Percentiles rank a stretch among this genome's conserved stretches.
phyloP scores from a whole-genome alignment of 495 filamentous ascomycete species.

The Amphirosellinia nigrospora region DNA sequence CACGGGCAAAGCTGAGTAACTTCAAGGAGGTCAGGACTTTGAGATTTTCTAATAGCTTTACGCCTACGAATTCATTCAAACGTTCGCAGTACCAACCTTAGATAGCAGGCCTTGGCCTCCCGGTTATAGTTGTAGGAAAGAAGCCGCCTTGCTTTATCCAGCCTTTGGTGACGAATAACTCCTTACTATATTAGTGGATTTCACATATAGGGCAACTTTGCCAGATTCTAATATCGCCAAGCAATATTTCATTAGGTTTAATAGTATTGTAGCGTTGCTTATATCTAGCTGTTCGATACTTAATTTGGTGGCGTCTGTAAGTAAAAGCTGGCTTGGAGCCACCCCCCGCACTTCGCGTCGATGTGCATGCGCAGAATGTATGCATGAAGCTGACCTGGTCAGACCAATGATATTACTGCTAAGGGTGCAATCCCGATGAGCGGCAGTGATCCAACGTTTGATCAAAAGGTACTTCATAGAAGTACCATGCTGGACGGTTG shows the following conservation, averaged over 20 bases:
- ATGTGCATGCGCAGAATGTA: slow-evolving; percentile 3
- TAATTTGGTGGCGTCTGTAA: neutral
- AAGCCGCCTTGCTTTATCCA: neutral
- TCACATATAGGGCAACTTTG: neutral
- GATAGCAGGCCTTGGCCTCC: too few species aligned
- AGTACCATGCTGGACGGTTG: neutral
- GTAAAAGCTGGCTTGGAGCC: neutral
- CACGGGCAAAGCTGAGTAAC: too few species aligned
- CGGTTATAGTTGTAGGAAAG: neutral
- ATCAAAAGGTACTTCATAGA: slow-evolving; percentile 20
- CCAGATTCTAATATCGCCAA: neutral
- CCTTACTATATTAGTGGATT: neutral
- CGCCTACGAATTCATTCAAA: too few species aligned
- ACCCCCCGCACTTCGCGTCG: neutral
- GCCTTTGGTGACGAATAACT: neutral
- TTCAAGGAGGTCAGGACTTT: too few species aligned
- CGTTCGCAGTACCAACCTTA: too few species aligned
- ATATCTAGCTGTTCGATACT: neutral
- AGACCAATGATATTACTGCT: slow-evolving; percentile 12
- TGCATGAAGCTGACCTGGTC: slow-evolving; percentile 6
- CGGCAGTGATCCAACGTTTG: slow-evolving; percentile 13
- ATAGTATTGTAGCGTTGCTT: neutral
- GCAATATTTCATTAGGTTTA: neutral
- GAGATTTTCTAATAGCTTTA: too few species aligned
- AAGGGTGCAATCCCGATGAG: neutral